Base-by-base conservation (phyloP, 164 flowering plant species). In the Vitis amurensis region DNA sequence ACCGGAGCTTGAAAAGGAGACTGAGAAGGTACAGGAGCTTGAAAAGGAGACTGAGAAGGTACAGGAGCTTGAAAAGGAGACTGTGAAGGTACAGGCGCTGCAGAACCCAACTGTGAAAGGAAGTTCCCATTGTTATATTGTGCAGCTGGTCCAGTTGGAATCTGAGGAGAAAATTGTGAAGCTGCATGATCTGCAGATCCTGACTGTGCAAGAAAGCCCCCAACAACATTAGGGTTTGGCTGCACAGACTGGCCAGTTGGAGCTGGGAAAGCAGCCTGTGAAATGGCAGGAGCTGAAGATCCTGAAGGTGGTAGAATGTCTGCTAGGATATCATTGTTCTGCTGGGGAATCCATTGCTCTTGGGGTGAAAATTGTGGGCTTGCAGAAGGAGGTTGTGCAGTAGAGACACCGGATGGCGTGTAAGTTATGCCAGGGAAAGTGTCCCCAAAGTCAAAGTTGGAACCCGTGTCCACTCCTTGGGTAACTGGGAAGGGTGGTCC, bases 291-390 rank as follows among this genome's bases (percentile, higher is more conserved):
- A 58, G 80, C 68, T 55, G 85, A 68, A 69, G 86, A 74, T 71
- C 81, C 91, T 67, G 90, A 64, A 3, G 83, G 93, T 19, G 95
- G 94, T 47, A 93, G 88, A 64, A 93, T 87, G 72, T 81, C 86
- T 8, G 98, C 98, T 59, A 93, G 83, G 80, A 93, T 78, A 80
- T 93, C 98, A 69, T 70, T 72, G 15, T 83, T 80, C 68, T 78
- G 86, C 57, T 76, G 27, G 8, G 71, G 61, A 59, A 69, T 37
- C 17, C 85, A 76, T 44, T 47, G 63, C 57, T 81, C 89, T 52
- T 85, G 84, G 51, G 81, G 76, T n/a, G 68, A 66, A 66, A 71
- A 76, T 44, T 84, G 89, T 14, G 79, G 62, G 71, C 76, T 79
- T 59, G 79, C 16, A 63, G 86, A 63, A 61, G 87, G 79, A 73